Evolutionary conservation across 2,329 filamentous ascomycete species (phyloP).

Genomic region (Westerdykella sp.): DNA sequence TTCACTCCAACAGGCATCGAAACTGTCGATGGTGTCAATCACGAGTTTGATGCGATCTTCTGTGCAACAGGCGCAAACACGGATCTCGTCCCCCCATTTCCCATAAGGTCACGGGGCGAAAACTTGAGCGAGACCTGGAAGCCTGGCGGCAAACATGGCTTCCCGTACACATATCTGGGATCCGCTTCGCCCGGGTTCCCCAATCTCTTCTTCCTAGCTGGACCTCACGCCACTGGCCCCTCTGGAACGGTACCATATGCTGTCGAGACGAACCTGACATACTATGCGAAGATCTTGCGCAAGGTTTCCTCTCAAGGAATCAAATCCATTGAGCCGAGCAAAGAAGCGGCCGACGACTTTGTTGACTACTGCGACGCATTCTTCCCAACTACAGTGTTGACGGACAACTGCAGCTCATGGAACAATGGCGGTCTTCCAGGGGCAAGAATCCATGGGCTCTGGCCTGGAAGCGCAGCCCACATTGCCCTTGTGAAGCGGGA

Average conservation of each 20-base stretch:
- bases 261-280: slow-evolving; percentile 60
- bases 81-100: slow-evolving; percentile 49
- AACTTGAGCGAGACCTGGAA: slow-evolving; percentile 55
- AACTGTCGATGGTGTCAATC: slow-evolving; percentile 33
- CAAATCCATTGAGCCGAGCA: slow-evolving; percentile 52
- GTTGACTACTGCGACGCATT: slow-evolving; percentile 51
- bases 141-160: slow-evolving; percentile 51
- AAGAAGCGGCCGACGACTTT: slow-evolving; percentile 59
- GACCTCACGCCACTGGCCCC: slow-evolving; percentile 35
- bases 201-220: slow-evolving; percentile 60
- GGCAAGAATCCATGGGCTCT: too few relatives aligned
- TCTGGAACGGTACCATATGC: slow-evolving; percentile 62
- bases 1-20: slow-evolving; percentile 36
- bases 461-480: too few relatives aligned
- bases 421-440: too few relatives aligned
- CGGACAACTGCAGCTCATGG: slow-evolving; percentile 63
- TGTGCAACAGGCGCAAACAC: slow-evolving; percentile 63
- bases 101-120: slow-evolving; percentile 50
- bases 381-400: slow-evolving; percentile 49
- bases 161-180: slow-evolving; percentile 63
- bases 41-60: slow-evolving; percentile 44
- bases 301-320: slow-evolving; percentile 63
- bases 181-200: slow-evolving; percentile 59
- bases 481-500: too few relatives aligned
- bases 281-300: slow-evolving; percentile 60